Base-by-base conservation (phyloP, 2,329 filamentous ascomycete species). In the Apiospora rasikravindrae region DNA sequence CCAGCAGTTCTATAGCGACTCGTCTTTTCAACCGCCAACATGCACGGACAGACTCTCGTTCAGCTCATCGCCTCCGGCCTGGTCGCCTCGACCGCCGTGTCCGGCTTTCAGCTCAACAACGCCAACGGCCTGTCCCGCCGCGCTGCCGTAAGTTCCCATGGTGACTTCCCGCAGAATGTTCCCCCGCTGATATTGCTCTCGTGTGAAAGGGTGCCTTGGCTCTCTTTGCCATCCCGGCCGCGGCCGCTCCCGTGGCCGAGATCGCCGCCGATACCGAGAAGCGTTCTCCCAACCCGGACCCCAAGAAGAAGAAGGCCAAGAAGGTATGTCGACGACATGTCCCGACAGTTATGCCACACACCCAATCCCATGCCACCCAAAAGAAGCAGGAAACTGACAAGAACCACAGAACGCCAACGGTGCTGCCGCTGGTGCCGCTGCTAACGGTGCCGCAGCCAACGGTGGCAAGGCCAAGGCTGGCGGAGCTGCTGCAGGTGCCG, bases 61-160 rank as follows among this genome's bases (percentile, higher is more conserved):
- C 66, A 68, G n/a, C 66, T 68, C 40, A 37, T 68, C 42, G 66
- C 66, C 66, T 68, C 66, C 13, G 66, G 66, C 66, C 66, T 68
- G 40, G 26, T 68, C 40, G 66, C 66, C 40, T 68, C 66, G 40
- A 68, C 40, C n/a, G 44, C 66, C 66, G 66, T 68, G 13, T 47
- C 40, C 40, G 66, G 66, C 40, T 68, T 68, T 40, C 66, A 68
- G 44, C 66, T 68, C 42, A 44, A 68, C 40, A 68, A 44, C 44
- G 44, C 66, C 14, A n/a, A n/a, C 16, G 66, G 22, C 24, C 66
- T 68, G 13, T 29, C 66, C 7, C 66, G 66, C 66, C 40, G 66
- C 42, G 44, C 26, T 13, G 66, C 44, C 16, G 57, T 64, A 64
- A 2, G 57, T 64, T 40, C 10, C 22, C 33, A 8, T n/a, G n/a